phyloP scores from a whole-genome alignment of 495 filamentous ascomycete species.

The Xylona heveae region DNA sequence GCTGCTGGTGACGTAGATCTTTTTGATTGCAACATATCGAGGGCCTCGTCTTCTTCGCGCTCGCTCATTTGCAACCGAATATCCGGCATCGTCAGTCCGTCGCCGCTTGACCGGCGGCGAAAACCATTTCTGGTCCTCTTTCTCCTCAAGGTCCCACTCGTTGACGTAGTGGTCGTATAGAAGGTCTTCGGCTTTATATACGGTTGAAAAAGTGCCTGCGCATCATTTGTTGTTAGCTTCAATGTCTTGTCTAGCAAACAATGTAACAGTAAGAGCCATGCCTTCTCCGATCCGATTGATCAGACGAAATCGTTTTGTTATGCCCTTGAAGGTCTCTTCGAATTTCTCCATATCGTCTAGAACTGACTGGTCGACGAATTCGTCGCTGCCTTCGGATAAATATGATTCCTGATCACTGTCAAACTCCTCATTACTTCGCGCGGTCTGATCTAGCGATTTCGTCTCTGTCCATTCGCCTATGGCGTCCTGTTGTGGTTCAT shows the following conservation, averaged over 20 bases:
- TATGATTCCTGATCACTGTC: constrained; percentile 12
- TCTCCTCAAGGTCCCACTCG: constrained; percentile 59
- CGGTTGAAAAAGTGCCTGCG: constrained; percentile 85
- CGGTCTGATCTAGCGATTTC: too few species aligned
- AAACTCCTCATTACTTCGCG: constrained; percentile 12
- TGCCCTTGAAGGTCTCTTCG: constrained; percentile 61
- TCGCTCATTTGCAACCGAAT: constrained; percentile 5
- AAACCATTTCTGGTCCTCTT: constrained; percentile 37
- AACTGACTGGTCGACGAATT: constrained; percentile 48
- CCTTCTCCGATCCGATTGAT: constrained; percentile 97
- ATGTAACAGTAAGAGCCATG: constrained; percentile 13
- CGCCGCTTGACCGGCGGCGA: constrained; percentile 35
- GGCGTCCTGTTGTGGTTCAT: too few species aligned
- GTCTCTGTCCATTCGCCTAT: too few species aligned
- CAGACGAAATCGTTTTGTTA: constrained; percentile 61
- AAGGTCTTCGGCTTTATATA: constrained; percentile 97
- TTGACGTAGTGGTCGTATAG: constrained; percentile 67
- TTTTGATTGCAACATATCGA: constrained; percentile 89
- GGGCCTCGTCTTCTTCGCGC: constrained; percentile 18
- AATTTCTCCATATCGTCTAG: constrained; percentile 73
- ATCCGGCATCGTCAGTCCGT: constrained; percentile 13
- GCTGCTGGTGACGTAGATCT: constrained; percentile 95
- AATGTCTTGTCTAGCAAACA: constrained; percentile 1
- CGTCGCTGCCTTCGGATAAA: constrained; percentile 29
- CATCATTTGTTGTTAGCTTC: neutral